Base-by-base conservation (phyloP, 305 asterid genomes). In the Rubia peregrina region DNA sequence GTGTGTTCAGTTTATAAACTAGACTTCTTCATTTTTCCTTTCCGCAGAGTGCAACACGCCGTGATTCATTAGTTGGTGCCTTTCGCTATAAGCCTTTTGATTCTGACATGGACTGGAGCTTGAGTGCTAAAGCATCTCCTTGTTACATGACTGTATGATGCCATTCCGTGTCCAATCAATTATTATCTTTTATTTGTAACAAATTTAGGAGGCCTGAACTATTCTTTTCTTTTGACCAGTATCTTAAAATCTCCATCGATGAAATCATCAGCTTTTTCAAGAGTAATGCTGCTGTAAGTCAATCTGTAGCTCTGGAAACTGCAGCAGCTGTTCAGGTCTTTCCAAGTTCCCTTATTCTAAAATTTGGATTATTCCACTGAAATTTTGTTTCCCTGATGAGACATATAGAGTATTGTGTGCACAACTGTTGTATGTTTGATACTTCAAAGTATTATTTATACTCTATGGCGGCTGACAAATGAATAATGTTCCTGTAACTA, bases 61-160 rank as follows among this genome's bases (percentile, higher is more conserved):
- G 82, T 67, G 96, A 91, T 78, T 94, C 99, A 49, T 79, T 94
- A 78, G 93, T 85, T 79, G 97, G 90, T 59, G 88, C 82, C 81
- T 94, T 91, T 78, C 83, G 95, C 84, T 94, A 87, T 79, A 94
- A 94, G 80, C 99, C 99, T 68, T 88, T 80, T 73, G 90, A 88
- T 87, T 85, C 82, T 69, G 86, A 94, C 76, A 80, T 94, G 43
- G 99, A 91, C 77, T 94, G 99, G 99, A 89, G 95, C 66, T 61
- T 94, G 85, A 87, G 82, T 79, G 99, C 95, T 71, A 94, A 89
- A 85, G 97, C 97, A 73, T 94, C 99, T 71, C 97, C 99, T 30
- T 91, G 91, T 76, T 91, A 94, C 79, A 89, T 87, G 85, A 94
- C 97, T 73, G 99, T 94, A 84, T 81, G 92, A 65, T 74, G 73